These are phyloP conservation scores for Globisporangium camurandrum DNA, from an alignment of 352 stramenopile genomes.

Conservation along the genomic window DNA sequence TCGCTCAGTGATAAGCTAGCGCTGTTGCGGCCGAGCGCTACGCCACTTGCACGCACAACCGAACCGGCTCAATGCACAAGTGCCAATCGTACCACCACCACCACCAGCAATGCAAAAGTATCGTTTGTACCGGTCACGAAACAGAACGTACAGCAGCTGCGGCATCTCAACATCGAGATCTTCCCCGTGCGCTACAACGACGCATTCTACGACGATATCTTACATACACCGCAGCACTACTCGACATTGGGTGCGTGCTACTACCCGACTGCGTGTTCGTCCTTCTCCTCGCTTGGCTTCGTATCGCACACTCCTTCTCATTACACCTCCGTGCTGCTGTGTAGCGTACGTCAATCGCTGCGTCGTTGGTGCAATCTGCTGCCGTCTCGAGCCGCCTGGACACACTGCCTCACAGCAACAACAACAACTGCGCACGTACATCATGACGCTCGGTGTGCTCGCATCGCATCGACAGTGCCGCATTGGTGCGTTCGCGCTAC, in stretches of 20 bases:
- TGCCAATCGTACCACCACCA: background rate
- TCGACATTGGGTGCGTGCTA: slow-evolving; percentile 40
- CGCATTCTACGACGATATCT: slow-evolving; percentile 89
- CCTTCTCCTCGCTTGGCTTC: too few relatives aligned
- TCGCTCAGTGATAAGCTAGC: slow-evolving; percentile 8
- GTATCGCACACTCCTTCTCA: too few relatives aligned
- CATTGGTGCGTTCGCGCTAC: too few relatives aligned
- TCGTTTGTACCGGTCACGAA: slow-evolving; percentile 43
- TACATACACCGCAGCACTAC: slow-evolving; percentile 47
- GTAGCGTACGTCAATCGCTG: too few relatives aligned
- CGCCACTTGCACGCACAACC: background rate
- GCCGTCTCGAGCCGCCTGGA: slow-evolving; percentile 62
- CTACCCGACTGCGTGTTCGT: too few relatives aligned
- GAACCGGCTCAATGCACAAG: background rate
- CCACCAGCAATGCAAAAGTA: slow-evolving; percentile 17
- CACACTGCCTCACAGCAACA: slow-evolving; percentile 5
- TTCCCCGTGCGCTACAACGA: slow-evolving; percentile 92
- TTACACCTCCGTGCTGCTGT: too few relatives aligned
- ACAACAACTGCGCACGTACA: slow-evolving; percentile 79
- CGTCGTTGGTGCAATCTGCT: slow-evolving; percentile 90
- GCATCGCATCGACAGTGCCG: slow-evolving; percentile 60
- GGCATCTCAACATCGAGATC: slow-evolving; percentile 85
- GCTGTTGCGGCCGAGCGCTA: slow-evolving; percentile 1
- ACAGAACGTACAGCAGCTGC: slow-evolving; percentile 68
- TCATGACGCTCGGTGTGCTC: slow-evolving; percentile 93